Evolutionary conservation across 1,284 basidiomycete genomes (phyloP).

Genomic region (Clitocybe nebularis): DNA sequence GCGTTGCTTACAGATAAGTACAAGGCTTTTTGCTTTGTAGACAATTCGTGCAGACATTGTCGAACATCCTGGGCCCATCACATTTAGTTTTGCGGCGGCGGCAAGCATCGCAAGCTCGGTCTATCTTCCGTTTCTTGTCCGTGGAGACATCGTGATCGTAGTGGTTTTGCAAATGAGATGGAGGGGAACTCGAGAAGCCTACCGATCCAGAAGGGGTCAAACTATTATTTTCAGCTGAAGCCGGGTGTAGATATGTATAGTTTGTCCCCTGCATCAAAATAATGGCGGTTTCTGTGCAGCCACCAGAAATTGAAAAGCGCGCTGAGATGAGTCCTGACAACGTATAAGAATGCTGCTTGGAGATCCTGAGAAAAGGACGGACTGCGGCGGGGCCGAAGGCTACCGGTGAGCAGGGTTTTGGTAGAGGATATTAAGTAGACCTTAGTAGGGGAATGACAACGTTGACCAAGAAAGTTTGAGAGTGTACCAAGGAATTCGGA

Average conservation of each 20-base stretch:
- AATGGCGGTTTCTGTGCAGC: neutral
- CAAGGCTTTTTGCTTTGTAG: conserved; percentile 58
- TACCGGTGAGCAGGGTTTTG: neutral
- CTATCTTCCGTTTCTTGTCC: conserved; percentile 52
- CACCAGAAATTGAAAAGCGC: neutral
- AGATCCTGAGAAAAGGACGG: neutral
- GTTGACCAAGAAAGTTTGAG: neutral
- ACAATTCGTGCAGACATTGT: conserved; percentile 73
- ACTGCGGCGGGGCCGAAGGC: no score
- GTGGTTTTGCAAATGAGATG: conserved; percentile 1
- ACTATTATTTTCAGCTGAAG: conserved; percentile 5
- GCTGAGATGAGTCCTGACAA: neutral
- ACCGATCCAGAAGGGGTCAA: conserved; percentile 2
- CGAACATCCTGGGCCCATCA: conserved; percentile 58
- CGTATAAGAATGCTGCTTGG: neutral
- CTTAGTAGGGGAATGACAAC: neutral
- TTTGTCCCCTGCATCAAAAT: conserved; percentile 3
- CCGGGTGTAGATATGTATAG: conserved; percentile 1
- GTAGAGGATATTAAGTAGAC: neutral
- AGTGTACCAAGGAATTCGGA: neutral
- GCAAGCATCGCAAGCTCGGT: conserved; percentile 70
- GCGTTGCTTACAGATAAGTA: conserved; percentile 62
- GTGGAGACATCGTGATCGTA: conserved; percentile 6
- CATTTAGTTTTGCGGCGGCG: conserved; percentile 66
- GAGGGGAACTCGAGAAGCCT: conserved; percentile 10